Base-by-base conservation (phyloP, 805 yeast species). In the Saturnispora quitensis region DNA sequence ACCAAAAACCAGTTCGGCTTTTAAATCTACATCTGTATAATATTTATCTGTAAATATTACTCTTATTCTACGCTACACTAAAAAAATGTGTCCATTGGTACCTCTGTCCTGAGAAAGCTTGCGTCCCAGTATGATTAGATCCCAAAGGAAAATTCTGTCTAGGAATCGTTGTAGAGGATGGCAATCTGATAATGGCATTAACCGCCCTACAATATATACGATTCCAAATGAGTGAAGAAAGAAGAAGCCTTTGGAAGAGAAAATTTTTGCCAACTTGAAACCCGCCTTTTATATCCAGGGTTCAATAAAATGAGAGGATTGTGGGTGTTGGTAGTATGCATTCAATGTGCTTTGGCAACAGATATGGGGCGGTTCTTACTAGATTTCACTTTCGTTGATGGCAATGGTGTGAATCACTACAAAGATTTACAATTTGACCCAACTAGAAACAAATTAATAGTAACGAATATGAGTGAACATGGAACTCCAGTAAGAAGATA, bases 1-100 rank as follows among this genome's bases (percentile, higher is more conserved):
- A 79, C 87, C 13, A 65, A 65, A 27, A 68, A 62, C 52, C 74
- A 71, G 47, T 72, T 76, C 55, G 78, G 78, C 2, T 64, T 52
- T 33, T 53, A 50, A 50, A 18, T 18, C 22, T 10, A 20, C 24
- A 15, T 36, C 20, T 36, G n/a, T 42, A 31, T 24, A 17, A 12
- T 33, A 22, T 18, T 5, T 43, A 36, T 9, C 24, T 28, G 25
- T 20, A 8, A n/a, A 45, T 31, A 38, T 18, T 38, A 38, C 22
- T 38, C 8, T 18, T 10, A 38, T 38, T n/a, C 10, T 40, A 18
- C 44, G 24, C n/a, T 40, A 40, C 25, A 40, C 7, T 22, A 9
- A 40, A 24, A 25, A 38, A 18, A 38, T 38, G 22, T 40, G 15
- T 40, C 18, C 17, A 40, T 22, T 18, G 31, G 18, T 15, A 44